A percentile compares a stretch with the other conserved stretches of the same genome.
Evolutionary conservation across 164 flowering plant species (phyloP).

Genomic region (Nymphaea colorata): DNA sequence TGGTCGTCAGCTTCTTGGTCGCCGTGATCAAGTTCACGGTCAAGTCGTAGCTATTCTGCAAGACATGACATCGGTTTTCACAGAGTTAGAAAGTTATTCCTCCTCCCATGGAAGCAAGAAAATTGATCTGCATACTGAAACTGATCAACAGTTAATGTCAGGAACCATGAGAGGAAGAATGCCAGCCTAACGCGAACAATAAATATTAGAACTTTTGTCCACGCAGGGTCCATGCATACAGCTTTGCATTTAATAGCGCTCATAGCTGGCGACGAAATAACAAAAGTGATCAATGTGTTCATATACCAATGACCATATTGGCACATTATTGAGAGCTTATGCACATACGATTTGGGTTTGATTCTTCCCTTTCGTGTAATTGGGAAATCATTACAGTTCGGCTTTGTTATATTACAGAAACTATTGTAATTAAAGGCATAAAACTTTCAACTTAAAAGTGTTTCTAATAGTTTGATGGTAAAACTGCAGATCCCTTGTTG

Average conservation of each 20-base stretch:
- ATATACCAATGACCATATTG: too few relatives aligned
- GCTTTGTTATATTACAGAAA: background rate
- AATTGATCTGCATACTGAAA: background rate
- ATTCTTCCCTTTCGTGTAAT: background rate
- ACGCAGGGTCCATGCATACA: too few relatives aligned
- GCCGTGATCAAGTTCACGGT: conserved; percentile 17
- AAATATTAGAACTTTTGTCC: too few relatives aligned
- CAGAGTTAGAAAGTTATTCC: background rate
- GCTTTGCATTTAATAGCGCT: too few relatives aligned
- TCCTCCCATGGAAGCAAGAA: background rate
- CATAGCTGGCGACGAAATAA: too few relatives aligned
- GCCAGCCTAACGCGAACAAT: too few relatives aligned
- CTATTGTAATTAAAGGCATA: too few relatives aligned
- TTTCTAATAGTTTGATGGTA: too few relatives aligned
- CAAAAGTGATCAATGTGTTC: too few relatives aligned
- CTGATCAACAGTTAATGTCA: background rate
- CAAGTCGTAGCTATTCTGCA: conserved; percentile 14
- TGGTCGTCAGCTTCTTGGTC: conserved; percentile 16
- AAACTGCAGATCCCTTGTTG: too few relatives aligned
- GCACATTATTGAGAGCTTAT: too few relatives aligned
- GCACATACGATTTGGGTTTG: background rate
- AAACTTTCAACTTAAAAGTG: too few relatives aligned
- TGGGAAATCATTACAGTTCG: background rate
- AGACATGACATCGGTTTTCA: background rate
- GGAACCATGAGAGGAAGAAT: background rate